Conservation (phyloP, 305 asterid species). For the Lippia alba region DNA sequence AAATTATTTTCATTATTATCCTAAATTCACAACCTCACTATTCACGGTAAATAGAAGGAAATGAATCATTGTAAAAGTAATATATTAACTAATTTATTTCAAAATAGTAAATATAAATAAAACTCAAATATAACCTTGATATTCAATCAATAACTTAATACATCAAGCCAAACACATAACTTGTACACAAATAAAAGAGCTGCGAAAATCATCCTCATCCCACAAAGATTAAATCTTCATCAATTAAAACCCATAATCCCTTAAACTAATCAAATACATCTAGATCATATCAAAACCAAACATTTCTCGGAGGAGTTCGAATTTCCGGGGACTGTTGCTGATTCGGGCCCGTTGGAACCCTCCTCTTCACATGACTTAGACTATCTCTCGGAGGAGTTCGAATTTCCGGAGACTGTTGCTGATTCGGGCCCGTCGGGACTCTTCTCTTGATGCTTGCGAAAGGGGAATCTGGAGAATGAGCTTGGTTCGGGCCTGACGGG, state of each 20-base stretch:
- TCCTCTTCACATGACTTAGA: background rate
- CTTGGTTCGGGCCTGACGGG: background rate
- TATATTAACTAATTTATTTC: too few species aligned
- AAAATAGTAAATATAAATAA: too few species aligned
- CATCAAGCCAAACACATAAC: too few species aligned
- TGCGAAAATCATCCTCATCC: too few species aligned
- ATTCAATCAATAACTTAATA: too few species aligned
- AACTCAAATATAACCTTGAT: too few species aligned
- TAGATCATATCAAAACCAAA: background rate
- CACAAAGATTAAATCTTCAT: background rate
- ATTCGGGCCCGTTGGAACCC: background rate
- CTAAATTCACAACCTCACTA: too few species aligned
- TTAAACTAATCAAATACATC: background rate
- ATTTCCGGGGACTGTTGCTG: background rate
- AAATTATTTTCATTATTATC: too few species aligned
- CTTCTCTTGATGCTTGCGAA: background rate
- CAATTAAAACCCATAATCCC: background rate
- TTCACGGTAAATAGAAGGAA: too few species aligned
- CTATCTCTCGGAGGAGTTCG: background rate
- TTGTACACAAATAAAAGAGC: too few species aligned
- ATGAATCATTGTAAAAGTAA: too few species aligned
- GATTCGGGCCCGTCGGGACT: background rate
- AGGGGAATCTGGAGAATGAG: background rate
- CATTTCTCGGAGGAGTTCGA: background rate
- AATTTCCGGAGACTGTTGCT: background rate